Conservation (phyloP, 2,329 filamentous ascomycete genomes). For the Microcyclospora pomicola region DNA sequence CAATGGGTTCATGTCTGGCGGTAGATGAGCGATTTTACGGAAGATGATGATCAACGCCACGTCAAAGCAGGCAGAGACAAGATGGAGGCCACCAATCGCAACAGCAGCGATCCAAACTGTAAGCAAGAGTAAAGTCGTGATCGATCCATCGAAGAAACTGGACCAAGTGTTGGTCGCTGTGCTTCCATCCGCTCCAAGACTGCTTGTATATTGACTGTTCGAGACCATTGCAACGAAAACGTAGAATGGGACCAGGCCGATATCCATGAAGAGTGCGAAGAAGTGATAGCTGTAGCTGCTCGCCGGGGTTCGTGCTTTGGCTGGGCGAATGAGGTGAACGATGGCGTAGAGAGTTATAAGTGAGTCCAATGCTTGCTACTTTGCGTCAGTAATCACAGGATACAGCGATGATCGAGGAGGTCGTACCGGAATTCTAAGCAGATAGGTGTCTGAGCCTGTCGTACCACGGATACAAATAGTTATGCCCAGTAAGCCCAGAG, state of each 20-base stretch:
- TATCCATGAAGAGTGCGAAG: conserved; percentile 64
- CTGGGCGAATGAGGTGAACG: conserved; percentile 61
- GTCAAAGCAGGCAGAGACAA: conserved; percentile 55
- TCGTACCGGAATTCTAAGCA: conserved; percentile 19
- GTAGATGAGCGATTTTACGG: conserved; percentile 65
- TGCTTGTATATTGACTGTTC: conserved; percentile 31
- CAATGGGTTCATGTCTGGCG: conserved; percentile 89
- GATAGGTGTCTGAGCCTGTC: conserved; percentile 11
- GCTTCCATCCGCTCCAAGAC: not conserved
- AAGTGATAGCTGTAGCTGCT: conserved; percentile 82
- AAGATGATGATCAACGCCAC: conserved; percentile 67
- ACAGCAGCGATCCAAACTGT: conserved; percentile 56
- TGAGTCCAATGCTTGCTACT: conserved; percentile 60
- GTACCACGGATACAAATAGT: conserved; percentile 55
- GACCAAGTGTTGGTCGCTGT: conserved; percentile 41
- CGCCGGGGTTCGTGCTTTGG: conserved; percentile 56
- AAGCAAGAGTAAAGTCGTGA: conserved; percentile 44
- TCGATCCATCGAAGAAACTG: conserved; percentile 48
- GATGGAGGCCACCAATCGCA: conserved; percentile 51
- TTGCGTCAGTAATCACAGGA: not conserved
- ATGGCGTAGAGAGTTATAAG: conserved; percentile 61
- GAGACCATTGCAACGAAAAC: conserved; percentile 44
- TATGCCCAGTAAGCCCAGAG: conserved; percentile 57
- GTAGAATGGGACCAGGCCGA: conserved; percentile 49
- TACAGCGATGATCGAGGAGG: conserved; percentile 53